Evolutionary conservation across 345 rosid species (phyloP).

Genomic region (Salix koriyanagi): DNA sequence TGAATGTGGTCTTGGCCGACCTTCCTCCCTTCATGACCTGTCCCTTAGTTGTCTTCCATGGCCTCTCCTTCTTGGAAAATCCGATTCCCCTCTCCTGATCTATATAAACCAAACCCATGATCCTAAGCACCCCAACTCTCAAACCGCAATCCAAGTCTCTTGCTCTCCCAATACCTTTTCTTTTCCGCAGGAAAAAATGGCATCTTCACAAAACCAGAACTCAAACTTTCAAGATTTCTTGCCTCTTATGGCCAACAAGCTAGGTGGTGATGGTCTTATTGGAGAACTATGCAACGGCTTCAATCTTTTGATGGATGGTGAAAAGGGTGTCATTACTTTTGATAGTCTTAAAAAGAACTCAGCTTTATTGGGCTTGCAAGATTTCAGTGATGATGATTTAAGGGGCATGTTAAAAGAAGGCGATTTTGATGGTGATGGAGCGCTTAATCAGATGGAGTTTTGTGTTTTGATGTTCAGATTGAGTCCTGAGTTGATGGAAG

Average conservation of each 20-base stretch:
- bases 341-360: conserved; percentile 63
- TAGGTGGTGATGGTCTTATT: conserved; percentile 75
- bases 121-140: not conserved
- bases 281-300: conserved; percentile 83
- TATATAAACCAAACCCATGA: conserved; percentile 3
- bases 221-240: conserved; percentile 55
- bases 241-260: conserved; percentile 72
- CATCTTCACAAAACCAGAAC: conserved; percentile 31
- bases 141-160: not conserved
- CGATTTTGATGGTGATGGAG: conserved; percentile 70
- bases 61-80: conserved; percentile 58
- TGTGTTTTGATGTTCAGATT: conserved; percentile 88
- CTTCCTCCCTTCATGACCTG: conserved; percentile 36
- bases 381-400: conserved; percentile 67
- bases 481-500: conserved; percentile 82
- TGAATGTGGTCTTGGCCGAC: conserved; percentile 11
- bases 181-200: conserved; percentile 35
- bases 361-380: conserved; percentile 59
- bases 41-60: conserved; percentile 52
- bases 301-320: conserved; percentile 57
- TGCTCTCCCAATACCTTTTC: not conserved
- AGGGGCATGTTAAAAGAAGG: conserved; percentile 67
- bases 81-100: conserved; percentile 14
- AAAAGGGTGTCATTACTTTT: conserved; percentile 65
- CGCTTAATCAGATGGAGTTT: conserved; percentile 83